Evolutionary conservation across 305 asterid species (phyloP).

Genomic region (Galium porrigens): DNA sequence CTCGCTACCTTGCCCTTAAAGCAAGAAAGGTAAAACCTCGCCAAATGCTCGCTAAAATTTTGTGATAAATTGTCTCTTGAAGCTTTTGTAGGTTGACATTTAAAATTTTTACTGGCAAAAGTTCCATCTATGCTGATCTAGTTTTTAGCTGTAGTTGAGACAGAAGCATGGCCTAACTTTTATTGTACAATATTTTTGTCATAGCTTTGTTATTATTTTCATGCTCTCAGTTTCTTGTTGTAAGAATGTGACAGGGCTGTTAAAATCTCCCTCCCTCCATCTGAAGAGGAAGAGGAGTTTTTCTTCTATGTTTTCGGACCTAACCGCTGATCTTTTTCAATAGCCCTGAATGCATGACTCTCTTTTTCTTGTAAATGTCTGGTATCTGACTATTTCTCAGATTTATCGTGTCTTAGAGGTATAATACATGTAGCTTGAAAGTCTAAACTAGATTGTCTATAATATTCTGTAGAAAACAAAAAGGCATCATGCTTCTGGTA

Average conservation of each 20-base stretch:
- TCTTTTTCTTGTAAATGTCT: not conserved
- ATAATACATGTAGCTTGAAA: not conserved
- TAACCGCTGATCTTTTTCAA: too few relatives aligned
- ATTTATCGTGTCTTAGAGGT: not conserved
- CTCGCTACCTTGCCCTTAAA: conserved; percentile 78
- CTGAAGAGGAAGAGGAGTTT: too few relatives aligned
- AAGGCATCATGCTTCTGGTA: conserved; percentile 27
- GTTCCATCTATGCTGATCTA: not conserved
- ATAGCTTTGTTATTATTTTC: not conserved
- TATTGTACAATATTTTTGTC: not conserved
- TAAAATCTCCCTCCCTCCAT: too few relatives aligned
- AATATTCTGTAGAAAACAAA: conserved; percentile 21
- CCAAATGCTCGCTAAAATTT: not conserved
- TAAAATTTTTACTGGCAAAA: not conserved
- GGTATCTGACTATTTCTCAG: not conserved
- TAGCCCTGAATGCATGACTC: not conserved
- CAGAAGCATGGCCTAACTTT: not conserved
- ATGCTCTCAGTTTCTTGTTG: not conserved
- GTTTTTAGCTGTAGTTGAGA: not conserved
- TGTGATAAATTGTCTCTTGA: not conserved
- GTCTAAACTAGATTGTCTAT: not conserved
- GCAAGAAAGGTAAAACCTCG: conserved; percentile 58
- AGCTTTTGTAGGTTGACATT: conserved; percentile 1
- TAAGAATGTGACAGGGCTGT: not conserved
- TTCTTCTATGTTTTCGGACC: too few relatives aligned